A percentile compares a stretch with the other conserved stretches of the same genome.
These are phyloP conservation scores for Piper longum DNA, from an alignment of 164 flowering plant genomes.

Conservation along the genomic window DNA sequence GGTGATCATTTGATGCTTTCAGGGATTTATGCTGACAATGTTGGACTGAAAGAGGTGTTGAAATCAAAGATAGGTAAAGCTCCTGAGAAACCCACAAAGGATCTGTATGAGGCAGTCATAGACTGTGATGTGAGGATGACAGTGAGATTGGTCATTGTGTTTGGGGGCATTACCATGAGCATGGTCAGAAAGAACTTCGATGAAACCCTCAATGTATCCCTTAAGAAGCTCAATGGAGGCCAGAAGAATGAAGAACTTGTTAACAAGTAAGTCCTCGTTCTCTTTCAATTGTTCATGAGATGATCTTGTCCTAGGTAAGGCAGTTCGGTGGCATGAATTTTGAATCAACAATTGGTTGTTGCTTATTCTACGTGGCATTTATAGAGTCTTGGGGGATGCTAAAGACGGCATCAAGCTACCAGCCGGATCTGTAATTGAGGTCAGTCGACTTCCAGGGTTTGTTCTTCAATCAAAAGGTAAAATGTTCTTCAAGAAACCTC, in stretches of 20 bases:
- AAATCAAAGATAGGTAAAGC: constrained; percentile 34
- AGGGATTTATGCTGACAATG: constrained; percentile 49
- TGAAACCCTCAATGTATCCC: constrained; percentile 40
- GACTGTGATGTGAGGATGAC: constrained; percentile 41
- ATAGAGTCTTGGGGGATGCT: constrained; percentile 51
- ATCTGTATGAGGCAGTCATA: constrained; percentile 41
- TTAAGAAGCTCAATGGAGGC: constrained; percentile 40
- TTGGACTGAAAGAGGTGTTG: constrained; percentile 31
- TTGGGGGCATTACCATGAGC: constrained; percentile 35
- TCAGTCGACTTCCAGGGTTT: constrained; percentile 38
- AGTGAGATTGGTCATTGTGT: constrained; percentile 40
- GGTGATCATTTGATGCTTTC: constrained; percentile 2
- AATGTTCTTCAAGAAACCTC: no score
- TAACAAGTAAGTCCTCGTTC: constrained; percentile 19
- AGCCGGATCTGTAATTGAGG: constrained; percentile 40
- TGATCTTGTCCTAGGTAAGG: no score
- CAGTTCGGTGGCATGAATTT: not conserved
- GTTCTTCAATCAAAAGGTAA: constrained; percentile 43
- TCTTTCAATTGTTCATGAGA: not conserved
- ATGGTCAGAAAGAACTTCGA: constrained; percentile 46
- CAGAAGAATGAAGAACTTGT: constrained; percentile 38
- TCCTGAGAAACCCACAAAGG: constrained; percentile 38
- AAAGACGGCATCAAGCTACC: constrained; percentile 41
- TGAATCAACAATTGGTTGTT: not conserved
- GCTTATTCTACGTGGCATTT: not conserved